Conservation (phyloP, 371 early-diverging fungal genomes). For the Mucor piriformis region DNA sequence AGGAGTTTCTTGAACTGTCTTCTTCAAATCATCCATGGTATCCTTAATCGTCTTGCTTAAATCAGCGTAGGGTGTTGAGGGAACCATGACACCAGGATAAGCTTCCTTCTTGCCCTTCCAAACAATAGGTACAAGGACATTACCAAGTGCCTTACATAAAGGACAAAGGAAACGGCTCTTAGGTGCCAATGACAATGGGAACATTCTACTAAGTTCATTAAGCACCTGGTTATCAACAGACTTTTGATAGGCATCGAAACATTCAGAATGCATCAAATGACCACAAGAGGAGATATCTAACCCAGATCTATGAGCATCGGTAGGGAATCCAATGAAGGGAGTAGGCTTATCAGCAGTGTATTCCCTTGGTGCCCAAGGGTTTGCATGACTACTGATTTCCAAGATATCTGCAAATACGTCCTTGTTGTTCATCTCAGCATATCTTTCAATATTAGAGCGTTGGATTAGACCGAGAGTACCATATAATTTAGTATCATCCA, state of each 20-base stretch:
- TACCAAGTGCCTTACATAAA: conserved; percentile 93
- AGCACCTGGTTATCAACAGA: conserved; percentile 59
- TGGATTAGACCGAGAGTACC: conserved; percentile 89
- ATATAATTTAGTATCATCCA: conserved; percentile 68
- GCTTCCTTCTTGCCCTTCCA: conserved; percentile 68
- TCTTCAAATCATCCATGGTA: conserved; percentile 7
- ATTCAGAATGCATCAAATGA: conserved; percentile 92
- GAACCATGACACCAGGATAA: conserved; percentile 56
- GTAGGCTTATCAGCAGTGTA: background rate
- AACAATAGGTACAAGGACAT: conserved; percentile 74
- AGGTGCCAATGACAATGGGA: conserved; percentile 8
- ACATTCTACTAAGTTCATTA: conserved; percentile 36
- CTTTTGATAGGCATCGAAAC: conserved; percentile 82
- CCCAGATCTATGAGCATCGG: conserved; percentile 56
- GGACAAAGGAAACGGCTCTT: conserved; percentile 89
- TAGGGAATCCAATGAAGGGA: conserved; percentile 53
- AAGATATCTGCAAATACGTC: conserved; percentile 60
- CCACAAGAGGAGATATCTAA: conserved; percentile 88
- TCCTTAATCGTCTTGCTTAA: conserved; percentile 19
- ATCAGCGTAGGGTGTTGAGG: conserved; percentile 27
- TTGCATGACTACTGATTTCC: conserved; percentile 33
- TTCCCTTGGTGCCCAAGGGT: conserved; percentile 13
- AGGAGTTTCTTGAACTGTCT: conserved; percentile 16
- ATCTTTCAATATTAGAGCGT: conserved; percentile 68
- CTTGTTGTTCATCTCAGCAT: conserved; percentile 62